Percentiles rank a stretch among this genome's conserved stretches.
Evolutionary conservation across 164 flowering plant species (phyloP).

Genomic region (Vitis riparia): DNA sequence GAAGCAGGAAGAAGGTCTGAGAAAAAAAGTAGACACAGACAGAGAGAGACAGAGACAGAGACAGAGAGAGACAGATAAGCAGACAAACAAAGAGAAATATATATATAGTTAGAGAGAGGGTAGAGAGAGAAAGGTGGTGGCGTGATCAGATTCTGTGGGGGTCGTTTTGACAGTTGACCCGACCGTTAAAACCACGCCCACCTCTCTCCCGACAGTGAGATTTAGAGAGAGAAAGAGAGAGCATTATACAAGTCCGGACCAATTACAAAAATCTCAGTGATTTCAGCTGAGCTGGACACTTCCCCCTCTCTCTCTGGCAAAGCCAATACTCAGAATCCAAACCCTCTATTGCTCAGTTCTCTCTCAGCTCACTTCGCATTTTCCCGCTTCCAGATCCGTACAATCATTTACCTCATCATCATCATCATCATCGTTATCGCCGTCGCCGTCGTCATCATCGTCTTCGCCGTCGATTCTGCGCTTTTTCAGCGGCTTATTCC

Average conservation of each 20-base stretch:
- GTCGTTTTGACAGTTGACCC: constrained; percentile 60
- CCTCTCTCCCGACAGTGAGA: constrained; percentile 17
- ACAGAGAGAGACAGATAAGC: background rate
- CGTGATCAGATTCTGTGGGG: constrained; percentile 53
- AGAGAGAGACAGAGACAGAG: constrained; percentile 18
- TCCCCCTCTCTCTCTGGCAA: background rate
- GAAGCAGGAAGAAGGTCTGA: too few relatives aligned
- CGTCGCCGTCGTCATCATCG: constrained; percentile 23
- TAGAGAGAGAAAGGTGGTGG: constrained; percentile 30
- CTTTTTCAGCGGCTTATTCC: constrained; percentile 44
- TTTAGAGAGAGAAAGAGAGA: constrained; percentile 18
- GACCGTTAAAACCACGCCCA: constrained; percentile 36
- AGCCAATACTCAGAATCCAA: background rate
- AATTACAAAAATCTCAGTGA: constrained; percentile 27
- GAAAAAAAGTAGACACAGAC: background rate
- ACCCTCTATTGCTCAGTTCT: constrained; percentile 5
- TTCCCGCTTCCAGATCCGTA: constrained; percentile 19
- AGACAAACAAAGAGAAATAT: constrained; percentile 6
- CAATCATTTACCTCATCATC: constrained; percentile 15
- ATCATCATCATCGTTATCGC: constrained; percentile 21
- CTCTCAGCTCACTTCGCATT: background rate
- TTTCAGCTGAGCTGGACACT: constrained; percentile 40
- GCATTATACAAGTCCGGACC: constrained; percentile 32
- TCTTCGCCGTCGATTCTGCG: constrained; percentile 36
- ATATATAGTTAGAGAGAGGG: constrained; percentile 26